Evolutionary conservation across 2,329 filamentous ascomycete genomes (phyloP), one percentile per base, ranked within the genome.

Genomic region (Hymenoscyphus albidus): DNA sequence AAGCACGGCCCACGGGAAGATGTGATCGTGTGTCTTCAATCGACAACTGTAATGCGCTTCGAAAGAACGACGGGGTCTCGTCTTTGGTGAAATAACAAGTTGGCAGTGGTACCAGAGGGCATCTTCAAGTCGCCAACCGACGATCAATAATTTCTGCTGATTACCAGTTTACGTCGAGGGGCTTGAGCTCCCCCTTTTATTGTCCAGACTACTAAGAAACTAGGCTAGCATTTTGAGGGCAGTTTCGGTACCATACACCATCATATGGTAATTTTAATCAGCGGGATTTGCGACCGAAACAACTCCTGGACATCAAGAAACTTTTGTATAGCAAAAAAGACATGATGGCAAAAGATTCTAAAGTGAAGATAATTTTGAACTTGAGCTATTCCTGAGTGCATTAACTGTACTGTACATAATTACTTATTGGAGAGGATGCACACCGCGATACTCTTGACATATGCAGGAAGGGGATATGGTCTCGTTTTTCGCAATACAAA

Each of bases 131-230:
- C 9, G 6, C 35, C 22, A 44, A 22, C 48, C 12, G 22, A 60
- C 18, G 58, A 60, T 48, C 58, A 31, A 32, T 51, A 7, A 48
- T 60, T 48, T 39, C 58, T 32, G 42, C 58, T 16, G 32, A 61
- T 44, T 48, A 12, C n/a, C n/a, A 48, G 13, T 3, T 18, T 22
- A 48, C 12, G 9, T 10, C 35, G 18, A 48, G 18, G 14, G n/a
- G n/a, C n/a, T 48, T 18, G 5, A 22, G 5, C n/a, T n/a, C n/a
- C 44, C 7, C n/a, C 44, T 10, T 10, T 18, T 62, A 62, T 58
- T 44, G 7, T 14, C 61, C 35, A 13, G 61, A 62, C 22, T 16
- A 58, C 16, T 38, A 62, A 44, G 61, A 38, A 31, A 62, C 61
- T 13, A 54, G 32, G 3, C 38, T 62, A 18, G 61, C 51, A 2